Evolutionary conservation across 345 rosid species (phyloP), one percentile per base, ranked within the genome.

Genomic region (Salix caprea): DNA sequence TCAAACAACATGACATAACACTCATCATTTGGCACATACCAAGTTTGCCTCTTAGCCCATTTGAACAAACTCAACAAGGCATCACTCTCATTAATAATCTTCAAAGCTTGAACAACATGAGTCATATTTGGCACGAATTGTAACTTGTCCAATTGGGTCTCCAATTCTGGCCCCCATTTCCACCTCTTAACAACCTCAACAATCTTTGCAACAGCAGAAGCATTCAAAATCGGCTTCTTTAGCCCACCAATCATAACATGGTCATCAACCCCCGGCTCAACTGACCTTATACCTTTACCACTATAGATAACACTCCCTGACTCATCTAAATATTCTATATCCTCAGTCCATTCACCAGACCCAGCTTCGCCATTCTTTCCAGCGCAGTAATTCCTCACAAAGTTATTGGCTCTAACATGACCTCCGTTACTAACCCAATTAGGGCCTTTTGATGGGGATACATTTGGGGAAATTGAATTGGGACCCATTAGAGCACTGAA

Each of bases 111-210:
- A 50, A 73, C 77, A 30, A 90, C 72, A 77, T 91, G 99, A 80
- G 86, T 90, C 97, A 89, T 94, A 72, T 77, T 91, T 1, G 99
- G 99, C 75, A 87, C 84, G 60, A 94, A 96, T 76, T 92, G 99
- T 61, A 96, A 86, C 78, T 87, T 92, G 71, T 92, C 92, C 82
- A 96, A 81, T 4, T 96, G 98, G 32, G 84, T 89, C 85, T 96
- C 99, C 72, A 96, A 78, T 83, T 93, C 97, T 0, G 95, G 98
- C n/a, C 99, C 99, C 99, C 99, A 96, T 84, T 88, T 94, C 98
- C 99, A 96, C 85, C 98, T 86, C 86, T 87, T 90, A 64, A 91
- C 94, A 78, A 92, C 87, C 83, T 96, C 99, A 73, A 92, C 95
- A 73, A 93, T 88, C 90, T 96, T 93, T 0, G 97, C 90, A 48